These are phyloP conservation scores for Fusarium illudens DNA, from an alignment of 2,329 filamentous ascomycete species.

Conservation along the genomic window DNA sequence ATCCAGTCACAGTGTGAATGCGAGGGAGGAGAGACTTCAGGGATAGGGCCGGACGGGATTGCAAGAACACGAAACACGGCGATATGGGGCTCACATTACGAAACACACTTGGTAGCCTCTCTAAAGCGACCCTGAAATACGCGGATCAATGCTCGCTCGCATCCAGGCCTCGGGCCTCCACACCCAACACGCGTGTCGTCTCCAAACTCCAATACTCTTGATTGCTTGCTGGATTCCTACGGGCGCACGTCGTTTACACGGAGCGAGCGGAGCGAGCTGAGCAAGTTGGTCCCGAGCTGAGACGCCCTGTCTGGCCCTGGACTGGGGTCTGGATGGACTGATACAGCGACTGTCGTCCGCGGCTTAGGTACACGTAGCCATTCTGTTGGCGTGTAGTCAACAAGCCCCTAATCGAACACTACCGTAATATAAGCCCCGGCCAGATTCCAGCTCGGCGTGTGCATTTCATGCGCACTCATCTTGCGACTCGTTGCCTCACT, in stretches of 20 bases:
- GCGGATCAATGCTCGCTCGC: neutral
- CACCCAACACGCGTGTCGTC: neutral
- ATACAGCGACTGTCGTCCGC: neutral
- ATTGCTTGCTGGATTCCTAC: neutral
- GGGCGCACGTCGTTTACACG: neutral
- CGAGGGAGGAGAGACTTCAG: neutral
- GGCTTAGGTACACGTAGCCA: neutral
- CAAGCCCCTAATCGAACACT: neutral
- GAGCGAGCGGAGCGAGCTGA: no score
- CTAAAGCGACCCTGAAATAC: neutral
- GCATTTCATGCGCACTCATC: neutral
- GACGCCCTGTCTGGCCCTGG: neutral
- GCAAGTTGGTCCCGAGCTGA: neutral
- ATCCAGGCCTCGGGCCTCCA: neutral
- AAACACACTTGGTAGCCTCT: neutral
- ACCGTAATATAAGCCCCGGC: neutral
- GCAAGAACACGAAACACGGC: neutral
- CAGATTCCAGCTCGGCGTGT: neutral
- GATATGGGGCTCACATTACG: neutral
- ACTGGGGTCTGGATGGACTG: neutral
- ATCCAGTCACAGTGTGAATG: neutral
- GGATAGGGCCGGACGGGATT: neutral
- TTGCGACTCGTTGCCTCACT: neutral
- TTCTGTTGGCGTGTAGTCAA: neutral
- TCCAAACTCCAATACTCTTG: neutral